Evolutionary conservation across 805 yeast genomes (phyloP), one percentile per base, ranked within the genome.

Genomic region (Lachancea waltii): DNA sequence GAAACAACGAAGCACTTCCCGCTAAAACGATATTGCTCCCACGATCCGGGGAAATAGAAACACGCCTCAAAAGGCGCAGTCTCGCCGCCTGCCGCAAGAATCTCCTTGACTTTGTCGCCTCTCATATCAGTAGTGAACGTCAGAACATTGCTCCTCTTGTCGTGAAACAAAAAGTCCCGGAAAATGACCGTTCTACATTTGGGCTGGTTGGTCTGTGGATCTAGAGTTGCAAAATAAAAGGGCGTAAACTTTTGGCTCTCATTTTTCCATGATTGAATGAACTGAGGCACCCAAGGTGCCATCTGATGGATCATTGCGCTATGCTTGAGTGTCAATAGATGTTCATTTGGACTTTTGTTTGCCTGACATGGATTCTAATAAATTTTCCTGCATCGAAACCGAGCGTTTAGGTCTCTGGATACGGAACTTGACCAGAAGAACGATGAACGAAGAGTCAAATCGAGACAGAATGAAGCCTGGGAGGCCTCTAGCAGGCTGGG

Each of bases 271-370:
- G 83, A 75, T 41, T 70, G 69, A 21, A 66, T 64, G 48, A 83
- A 78, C 8, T 72, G 54, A 7, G 90, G 85, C 50, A 77, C 79
- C 94, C 94, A 83, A 3, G 87, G 83, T 20, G 85, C 89, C 72
- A 76, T 68, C 37, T 63, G 66, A 46, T 66, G 66, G 47, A 61
- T 59, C 48, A 50, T 32, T 25, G 28, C 26, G 29, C 23, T 26
- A 14, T 13, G n/a, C 22, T 11, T 16, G 15, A 7, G 7, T 17
- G 18, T 25, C 24, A n/a, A 6, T 13, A 17, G 13, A 8, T 14
- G 13, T 30, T 5, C 13, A 14, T 22, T 22, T 13, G 4, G 7
- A 22, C 10, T 20, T 10, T 14, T 32, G 15, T 6, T 19, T 17
- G 27, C 14, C 8, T 21, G 14, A 13, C 6, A 10, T 22, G 10